phyloP scores from a whole-genome alignment of 495 filamentous ascomycete genomes.

The Trichoderma orchidacearum region DNA sequence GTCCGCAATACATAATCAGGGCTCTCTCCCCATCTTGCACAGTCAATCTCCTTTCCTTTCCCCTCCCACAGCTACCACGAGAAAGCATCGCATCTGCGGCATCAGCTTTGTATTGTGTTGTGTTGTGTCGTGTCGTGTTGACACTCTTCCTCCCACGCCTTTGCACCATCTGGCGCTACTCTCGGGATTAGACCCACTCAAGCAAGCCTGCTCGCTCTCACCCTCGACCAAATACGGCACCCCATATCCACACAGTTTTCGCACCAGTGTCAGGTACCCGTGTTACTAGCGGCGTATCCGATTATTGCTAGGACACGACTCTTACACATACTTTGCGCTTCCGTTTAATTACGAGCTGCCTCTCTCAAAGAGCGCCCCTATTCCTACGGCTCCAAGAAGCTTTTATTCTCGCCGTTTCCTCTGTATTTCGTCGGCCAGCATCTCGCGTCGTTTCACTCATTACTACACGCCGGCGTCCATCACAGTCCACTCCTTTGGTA shows the following conservation, averaged over 20 bases:
- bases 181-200: not conserved
- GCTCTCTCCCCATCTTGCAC: too few species aligned
- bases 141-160: too few species aligned
- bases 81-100: too few species aligned
- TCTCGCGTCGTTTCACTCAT: not conserved
- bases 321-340: not conserved
- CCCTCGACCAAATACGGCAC: not conserved
- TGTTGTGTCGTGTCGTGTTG: too few species aligned
- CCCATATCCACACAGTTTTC: not conserved
- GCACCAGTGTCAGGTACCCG: not conserved
- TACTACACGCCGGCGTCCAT: not conserved
- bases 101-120: too few species aligned
- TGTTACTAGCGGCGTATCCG: not conserved
- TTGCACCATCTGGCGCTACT: not conserved
- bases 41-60: too few species aligned
- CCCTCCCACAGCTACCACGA: too few species aligned
- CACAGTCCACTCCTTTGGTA: not conserved
- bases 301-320: not conserved
- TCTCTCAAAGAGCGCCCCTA: not conserved
- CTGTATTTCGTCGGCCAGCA: not conserved
- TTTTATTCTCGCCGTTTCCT: not conserved
- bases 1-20: not conserved
- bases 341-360: not conserved
- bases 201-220: not conserved
- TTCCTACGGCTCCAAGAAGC: not conserved